A percentile compares a stretch with the other conserved stretches of the same genome.
Conservation (phyloP, 768 basidiomycete species). For the Xerocomus potaroensis region DNA sequence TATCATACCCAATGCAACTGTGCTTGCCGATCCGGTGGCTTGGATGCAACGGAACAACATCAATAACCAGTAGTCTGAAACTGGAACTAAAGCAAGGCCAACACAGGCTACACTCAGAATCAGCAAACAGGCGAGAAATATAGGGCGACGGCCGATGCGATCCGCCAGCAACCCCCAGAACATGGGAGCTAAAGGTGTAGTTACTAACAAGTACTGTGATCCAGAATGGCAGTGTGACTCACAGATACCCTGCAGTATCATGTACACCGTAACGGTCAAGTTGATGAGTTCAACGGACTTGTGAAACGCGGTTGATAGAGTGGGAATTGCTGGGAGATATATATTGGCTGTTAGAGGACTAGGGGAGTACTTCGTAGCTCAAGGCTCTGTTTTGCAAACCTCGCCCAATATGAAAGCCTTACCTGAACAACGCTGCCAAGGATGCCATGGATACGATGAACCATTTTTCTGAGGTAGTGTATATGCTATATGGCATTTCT, state of each 20-base stretch:
- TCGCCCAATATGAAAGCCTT: not conserved
- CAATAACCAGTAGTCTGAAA: constrained; percentile 69
- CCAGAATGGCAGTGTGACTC: constrained; percentile 10
- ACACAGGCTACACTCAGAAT: constrained; percentile 65
- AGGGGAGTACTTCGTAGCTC: no score
- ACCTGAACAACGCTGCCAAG: constrained; percentile 64
- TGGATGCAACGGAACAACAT: constrained; percentile 79
- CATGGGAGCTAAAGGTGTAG: constrained; percentile 46
- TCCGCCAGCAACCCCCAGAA: constrained; percentile 62
- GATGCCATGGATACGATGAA: constrained; percentile 59
- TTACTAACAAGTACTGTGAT: not conserved
- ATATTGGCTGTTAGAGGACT: constrained; percentile 74
- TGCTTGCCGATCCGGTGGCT: constrained; percentile 75
- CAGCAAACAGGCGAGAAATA: constrained; percentile 58
- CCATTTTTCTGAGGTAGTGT: constrained; percentile 60
- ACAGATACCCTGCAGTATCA: constrained; percentile 49
- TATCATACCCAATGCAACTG: constrained; percentile 60
- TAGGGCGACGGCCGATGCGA: constrained; percentile 56
- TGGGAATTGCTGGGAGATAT: constrained; percentile 77
- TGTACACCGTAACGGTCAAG: constrained; percentile 64
- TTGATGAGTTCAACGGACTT: constrained; percentile 71
- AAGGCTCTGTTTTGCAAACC: not conserved
- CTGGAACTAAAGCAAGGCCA: constrained; percentile 51
- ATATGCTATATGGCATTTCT: constrained; percentile 42
- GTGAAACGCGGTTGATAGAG: constrained; percentile 53